Evolutionary conservation across 1,139 yeast genomes (phyloP).

Genomic region (Nadsonia starkeyi-henricii): DNA sequence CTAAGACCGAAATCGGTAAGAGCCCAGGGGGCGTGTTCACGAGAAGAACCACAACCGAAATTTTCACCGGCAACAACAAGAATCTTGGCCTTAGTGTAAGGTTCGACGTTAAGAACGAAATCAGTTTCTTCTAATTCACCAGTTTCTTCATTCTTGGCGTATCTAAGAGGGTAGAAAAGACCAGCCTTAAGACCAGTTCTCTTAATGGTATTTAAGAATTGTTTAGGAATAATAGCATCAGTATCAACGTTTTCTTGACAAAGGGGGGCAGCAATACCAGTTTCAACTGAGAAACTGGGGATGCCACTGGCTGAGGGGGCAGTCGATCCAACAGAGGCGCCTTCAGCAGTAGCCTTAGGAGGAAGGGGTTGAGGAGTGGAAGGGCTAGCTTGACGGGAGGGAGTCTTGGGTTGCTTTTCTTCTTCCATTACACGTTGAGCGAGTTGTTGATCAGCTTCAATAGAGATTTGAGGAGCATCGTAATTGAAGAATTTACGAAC

Average conservation of each 20-base stretch:
- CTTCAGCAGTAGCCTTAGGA: conserved; percentile 10
- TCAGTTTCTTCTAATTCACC: conserved; percentile 78
- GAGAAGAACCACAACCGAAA: conserved; percentile 97
- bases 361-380: conserved; percentile 24
- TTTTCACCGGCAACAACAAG: conserved; percentile 90
- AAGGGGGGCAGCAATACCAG: conserved; percentile 86
- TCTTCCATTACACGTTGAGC: conserved; percentile 62
- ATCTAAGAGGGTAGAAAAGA: conserved; percentile 80
- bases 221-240: conserved; percentile 97
- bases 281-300: conserved; percentile 60
- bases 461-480: conserved; percentile 47
- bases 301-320: conserved; percentile 38
- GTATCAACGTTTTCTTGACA: conserved; percentile 94
- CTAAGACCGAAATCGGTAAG: conserved; percentile 92
- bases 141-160: conserved; percentile 42
- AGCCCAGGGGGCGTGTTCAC: conserved; percentile 99
- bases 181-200: conserved; percentile 87
- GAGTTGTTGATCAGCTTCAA: conserved; percentile 40
- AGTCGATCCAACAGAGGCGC: conserved; percentile 21
- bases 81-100: conserved; percentile 67
- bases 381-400: conserved; percentile 10
- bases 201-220: conserved; percentile 91
- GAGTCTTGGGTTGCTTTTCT: conserved; percentile 31
- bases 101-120: conserved; percentile 73
- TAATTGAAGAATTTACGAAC: conserved; percentile 64